Percentiles rank a stretch among this genome's conserved stretches.
phyloP scores from a whole-genome alignment of 2,329 filamentous ascomycete genomes.

The Cercospora beticola region DNA sequence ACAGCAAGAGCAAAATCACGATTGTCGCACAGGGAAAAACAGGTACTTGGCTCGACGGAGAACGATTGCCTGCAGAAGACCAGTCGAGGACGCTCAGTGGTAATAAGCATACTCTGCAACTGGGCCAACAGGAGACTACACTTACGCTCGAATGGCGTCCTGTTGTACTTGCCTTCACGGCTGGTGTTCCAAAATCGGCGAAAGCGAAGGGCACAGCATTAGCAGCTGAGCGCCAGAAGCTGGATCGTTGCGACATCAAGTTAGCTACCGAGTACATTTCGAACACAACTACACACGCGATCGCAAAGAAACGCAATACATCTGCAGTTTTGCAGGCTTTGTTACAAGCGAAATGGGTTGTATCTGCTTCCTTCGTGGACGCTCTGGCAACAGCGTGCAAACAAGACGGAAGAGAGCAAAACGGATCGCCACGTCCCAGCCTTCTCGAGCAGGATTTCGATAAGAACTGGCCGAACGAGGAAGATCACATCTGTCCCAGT shows the following conservation, averaged over 20 bases:
- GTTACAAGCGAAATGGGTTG: conserved; percentile 75
- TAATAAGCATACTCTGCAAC: conserved; percentile 59
- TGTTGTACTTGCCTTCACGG: conserved; percentile 74
- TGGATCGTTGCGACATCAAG: conserved; percentile 89
- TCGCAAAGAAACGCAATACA: conserved; percentile 86
- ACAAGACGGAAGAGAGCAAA: conserved; percentile 22
- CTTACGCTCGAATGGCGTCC: conserved; percentile 65
- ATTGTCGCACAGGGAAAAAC: conserved; percentile 83
- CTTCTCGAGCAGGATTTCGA: conserved; percentile 77
- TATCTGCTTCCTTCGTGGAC: conserved; percentile 70
- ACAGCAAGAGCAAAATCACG: conserved; percentile 66
- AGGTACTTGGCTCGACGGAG: conserved; percentile 75
- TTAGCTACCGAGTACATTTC: conserved; percentile 70
- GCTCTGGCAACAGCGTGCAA: conserved; percentile 64
- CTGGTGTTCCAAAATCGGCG: conserved; percentile 61
- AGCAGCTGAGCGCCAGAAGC: conserved; percentile 58
- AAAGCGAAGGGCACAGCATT: conserved; percentile 56
- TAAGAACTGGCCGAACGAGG: conserved; percentile 71
- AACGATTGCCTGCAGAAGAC: conserved; percentile 56
- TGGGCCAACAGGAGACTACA: conserved; percentile 60
- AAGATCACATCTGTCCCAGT: conserved; percentile 68
- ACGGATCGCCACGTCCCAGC: conserved; percentile 28
- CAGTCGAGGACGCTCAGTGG: conserved; percentile 44
- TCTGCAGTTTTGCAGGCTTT: conserved; percentile 83
- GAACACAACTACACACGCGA: conserved; percentile 76